Evolutionary conservation across 768 basidiomycete species (phyloP).

Genomic region (Hygrophorus pudorinus): DNA sequence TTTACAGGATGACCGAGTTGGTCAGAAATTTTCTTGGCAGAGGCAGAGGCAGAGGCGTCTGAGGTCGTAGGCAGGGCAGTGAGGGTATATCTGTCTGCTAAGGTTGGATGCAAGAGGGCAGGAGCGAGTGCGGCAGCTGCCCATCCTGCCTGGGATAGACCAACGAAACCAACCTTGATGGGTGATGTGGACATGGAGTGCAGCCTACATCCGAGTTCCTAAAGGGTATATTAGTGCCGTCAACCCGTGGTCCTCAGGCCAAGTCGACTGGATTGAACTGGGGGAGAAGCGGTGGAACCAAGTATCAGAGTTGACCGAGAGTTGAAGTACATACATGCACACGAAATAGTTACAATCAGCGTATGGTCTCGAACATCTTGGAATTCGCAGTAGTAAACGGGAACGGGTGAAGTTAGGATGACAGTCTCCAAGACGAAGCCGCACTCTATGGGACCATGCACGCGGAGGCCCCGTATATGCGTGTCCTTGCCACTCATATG

Average conservation of each 20-base stretch:
- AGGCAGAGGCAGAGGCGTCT: constrained; percentile 17
- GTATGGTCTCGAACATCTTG: constrained; percentile 71
- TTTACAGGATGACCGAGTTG: constrained; percentile 19
- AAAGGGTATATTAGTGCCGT: too few relatives aligned
- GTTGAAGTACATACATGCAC: too few relatives aligned
- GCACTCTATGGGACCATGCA: constrained; percentile 49
- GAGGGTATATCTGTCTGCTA: constrained; percentile 17
- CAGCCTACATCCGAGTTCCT: too few relatives aligned
- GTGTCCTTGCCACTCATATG: constrained; percentile 99
- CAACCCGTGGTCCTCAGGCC: too few relatives aligned
- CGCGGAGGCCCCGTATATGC: constrained; percentile 82
- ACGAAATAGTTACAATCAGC: constrained; percentile 27
- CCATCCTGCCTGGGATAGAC: constrained; percentile 25
- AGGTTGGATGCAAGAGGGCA: constrained; percentile 12
- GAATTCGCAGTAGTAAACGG: constrained; percentile 54
- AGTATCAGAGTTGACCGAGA: too few relatives aligned
- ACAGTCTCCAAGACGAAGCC: too few relatives aligned
- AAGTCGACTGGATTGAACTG: too few relatives aligned
- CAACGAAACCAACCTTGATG: constrained; percentile 21
- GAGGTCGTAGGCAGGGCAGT: constrained; percentile 26
- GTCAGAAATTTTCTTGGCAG: constrained; percentile 21
- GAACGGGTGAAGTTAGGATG: constrained; percentile 41
- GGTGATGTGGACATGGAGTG: too few relatives aligned
- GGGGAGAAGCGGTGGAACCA: too few relatives aligned
- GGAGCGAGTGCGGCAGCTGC: constrained; percentile 19